Evolutionary conservation across 1,139 yeast species (phyloP).

Genomic region (Barnettozyma hawaiiensis): DNA sequence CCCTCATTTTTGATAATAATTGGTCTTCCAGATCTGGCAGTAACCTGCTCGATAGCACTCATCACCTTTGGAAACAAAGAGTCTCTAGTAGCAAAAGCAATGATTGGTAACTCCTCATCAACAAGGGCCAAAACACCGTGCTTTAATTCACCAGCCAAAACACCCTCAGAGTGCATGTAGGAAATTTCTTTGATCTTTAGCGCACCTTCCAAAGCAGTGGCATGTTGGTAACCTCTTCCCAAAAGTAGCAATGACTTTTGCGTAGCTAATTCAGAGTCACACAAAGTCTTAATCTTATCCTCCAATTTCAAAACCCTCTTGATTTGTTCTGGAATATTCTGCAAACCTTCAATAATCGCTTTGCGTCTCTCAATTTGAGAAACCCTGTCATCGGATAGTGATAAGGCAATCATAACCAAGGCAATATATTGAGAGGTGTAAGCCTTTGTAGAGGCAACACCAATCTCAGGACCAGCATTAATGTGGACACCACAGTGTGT

Average conservation of each 20-base stretch:
- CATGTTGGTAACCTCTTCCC: slow-evolving; percentile 97
- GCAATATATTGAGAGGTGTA: slow-evolving; percentile 98
- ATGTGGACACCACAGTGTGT: slow-evolving; percentile 99
- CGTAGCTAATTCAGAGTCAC: slow-evolving; percentile 63
- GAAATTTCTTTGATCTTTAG: slow-evolving; percentile 97
- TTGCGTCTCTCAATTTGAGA: slow-evolving; percentile 70
- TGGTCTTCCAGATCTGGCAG: slow-evolving; percentile 96
- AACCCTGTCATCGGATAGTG: slow-evolving; percentile 85
- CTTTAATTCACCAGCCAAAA: slow-evolving; percentile 96
- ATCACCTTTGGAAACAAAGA: slow-evolving; percentile 94
- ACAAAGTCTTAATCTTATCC: slow-evolving; percentile 66
- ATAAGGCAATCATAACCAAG: slow-evolving; percentile 91
- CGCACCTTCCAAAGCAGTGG: slow-evolving; percentile 98
- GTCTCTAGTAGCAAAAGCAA: slow-evolving; percentile 97
- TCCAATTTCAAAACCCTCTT: slow-evolving; percentile 70
- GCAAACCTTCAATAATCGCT: slow-evolving; percentile 84
- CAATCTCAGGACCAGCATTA: slow-evolving; percentile 99
- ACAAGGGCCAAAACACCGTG: slow-evolving; percentile 98
- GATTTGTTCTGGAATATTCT: slow-evolving; percentile 81
- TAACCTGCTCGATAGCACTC: slow-evolving; percentile 94
- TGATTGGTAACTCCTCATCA: slow-evolving; percentile 88
- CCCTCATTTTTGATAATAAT: slow-evolving; percentile 90
- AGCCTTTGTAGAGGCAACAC: slow-evolving; percentile 99
- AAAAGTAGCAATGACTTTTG: slow-evolving; percentile 85
- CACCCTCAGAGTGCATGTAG: slow-evolving; percentile 99